A percentile compares a stretch with the other conserved stretches of the same genome.
Evolutionary conservation across 1,284 basidiomycete genomes (phyloP).

Genomic region (Papiliotrema nemorosa): DNA sequence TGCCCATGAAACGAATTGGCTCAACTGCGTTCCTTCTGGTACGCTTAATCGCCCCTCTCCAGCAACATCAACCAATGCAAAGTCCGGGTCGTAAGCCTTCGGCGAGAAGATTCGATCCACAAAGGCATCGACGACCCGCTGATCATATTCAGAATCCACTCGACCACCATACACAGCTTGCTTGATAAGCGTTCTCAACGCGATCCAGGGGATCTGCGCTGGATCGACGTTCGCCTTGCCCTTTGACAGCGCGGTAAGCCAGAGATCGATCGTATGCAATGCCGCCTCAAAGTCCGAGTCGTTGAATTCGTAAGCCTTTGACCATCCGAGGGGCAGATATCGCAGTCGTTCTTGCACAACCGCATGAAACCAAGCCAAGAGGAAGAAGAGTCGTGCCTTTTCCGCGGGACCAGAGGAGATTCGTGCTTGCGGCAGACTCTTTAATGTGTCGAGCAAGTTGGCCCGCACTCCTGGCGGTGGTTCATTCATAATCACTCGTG

Average conservation of each 20-base stretch:
- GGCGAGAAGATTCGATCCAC: conserved; percentile 84
- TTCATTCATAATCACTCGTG: conserved; percentile 94
- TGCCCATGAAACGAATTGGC: conserved; percentile 86
- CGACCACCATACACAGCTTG: conserved; percentile 93
- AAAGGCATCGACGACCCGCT: conserved; percentile 82
- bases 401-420: conserved; percentile 73
- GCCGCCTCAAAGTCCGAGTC: conserved; percentile 95
- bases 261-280: conserved; percentile 82
- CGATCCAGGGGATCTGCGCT: conserved; percentile 85
- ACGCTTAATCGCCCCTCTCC: conserved; percentile 58
- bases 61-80: conserved; percentile 65
- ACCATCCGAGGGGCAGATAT: conserved; percentile 92
- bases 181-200: conserved; percentile 82
- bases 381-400: conserved; percentile 84
- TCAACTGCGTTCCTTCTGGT: conserved; percentile 86
- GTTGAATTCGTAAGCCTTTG: conserved; percentile 94
- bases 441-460: conserved; percentile 86
- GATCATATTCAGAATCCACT: conserved; percentile 91
- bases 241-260: conserved; percentile 74
- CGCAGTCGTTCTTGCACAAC: conserved; percentile 92
- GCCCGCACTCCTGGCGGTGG: conserved; percentile 93
- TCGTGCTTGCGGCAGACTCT: conserved; percentile 64
- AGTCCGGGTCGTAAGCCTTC: conserved; percentile 83
- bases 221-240: conserved; percentile 88
- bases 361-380: conserved; percentile 98